A percentile compares a stretch with the other conserved stretches of the same genome.
Conservation (phyloP, 2,329 filamentous ascomycete genomes). For the Pseudohalonectria lignicola region DNA sequence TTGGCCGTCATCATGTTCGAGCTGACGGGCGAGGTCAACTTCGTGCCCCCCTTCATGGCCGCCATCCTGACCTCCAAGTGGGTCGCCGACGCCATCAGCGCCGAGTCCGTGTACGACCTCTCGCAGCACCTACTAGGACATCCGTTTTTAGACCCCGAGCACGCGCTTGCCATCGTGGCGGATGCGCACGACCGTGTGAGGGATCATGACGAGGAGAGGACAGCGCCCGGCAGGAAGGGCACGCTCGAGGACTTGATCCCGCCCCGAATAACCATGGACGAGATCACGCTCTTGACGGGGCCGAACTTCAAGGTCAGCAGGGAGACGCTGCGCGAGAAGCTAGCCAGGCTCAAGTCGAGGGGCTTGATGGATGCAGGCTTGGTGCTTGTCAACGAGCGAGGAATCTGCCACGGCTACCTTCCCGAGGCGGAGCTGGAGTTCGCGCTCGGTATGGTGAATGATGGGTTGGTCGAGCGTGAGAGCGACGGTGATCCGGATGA, state of each 20-base stretch:
- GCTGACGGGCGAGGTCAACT: constrained; percentile 46
- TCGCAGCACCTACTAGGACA: constrained; percentile 48
- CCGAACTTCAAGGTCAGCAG: constrained; percentile 27
- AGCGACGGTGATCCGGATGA: constrained; percentile 9
- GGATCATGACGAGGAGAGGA: constrained; percentile 10
- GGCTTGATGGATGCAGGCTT: constrained; percentile 47
- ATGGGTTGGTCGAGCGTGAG: constrained; percentile 15
- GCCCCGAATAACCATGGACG: constrained; percentile 40
- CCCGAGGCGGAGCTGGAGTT: constrained; percentile 42
- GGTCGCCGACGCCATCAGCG: constrained; percentile 41
- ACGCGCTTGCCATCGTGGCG: constrained; percentile 22
- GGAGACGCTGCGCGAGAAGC: constrained; percentile 28
- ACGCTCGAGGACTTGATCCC: constrained; percentile 37
- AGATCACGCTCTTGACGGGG: constrained; percentile 40
- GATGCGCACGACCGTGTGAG: constrained; percentile 18
- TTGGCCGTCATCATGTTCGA: constrained; percentile 52
- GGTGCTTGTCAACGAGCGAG: constrained; percentile 36
- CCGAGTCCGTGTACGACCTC: constrained; percentile 45
- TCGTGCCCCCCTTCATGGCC: constrained; percentile 46
- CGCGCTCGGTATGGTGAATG: too few relatives aligned
- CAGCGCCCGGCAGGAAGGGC: constrained; percentile 12
- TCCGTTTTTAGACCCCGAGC: constrained; percentile 44
- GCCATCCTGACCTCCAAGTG: constrained; percentile 49
- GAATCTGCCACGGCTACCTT: constrained; percentile 42
- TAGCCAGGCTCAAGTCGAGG: constrained; percentile 31